These are phyloP conservation scores for Russula emetica DNA, from an alignment of 768 basidiomycete species.

Conservation along the genomic window DNA sequence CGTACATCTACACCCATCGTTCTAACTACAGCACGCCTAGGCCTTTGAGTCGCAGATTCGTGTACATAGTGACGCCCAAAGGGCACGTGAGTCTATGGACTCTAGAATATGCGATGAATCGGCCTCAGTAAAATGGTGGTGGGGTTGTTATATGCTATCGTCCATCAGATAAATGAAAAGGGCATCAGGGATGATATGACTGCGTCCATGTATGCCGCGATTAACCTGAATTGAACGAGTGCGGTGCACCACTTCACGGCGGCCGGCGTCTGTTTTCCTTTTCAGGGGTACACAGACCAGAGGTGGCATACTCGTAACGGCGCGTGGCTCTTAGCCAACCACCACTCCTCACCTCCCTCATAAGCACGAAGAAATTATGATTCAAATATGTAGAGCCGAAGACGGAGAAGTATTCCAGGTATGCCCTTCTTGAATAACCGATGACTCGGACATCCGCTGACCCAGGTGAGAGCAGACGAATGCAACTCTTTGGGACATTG, in stretches of 20 bases:
- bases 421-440: conserved; percentile 1
- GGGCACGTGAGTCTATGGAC: too few relatives aligned
- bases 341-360: conserved; percentile 1
- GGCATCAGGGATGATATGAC: too few relatives aligned
- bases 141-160: too few relatives aligned
- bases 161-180: too few relatives aligned
- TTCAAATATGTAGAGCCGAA: conserved; percentile 42
- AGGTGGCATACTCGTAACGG: background rate
- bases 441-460: conserved; percentile 6
- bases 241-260: too few relatives aligned
- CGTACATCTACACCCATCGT: too few relatives aligned
- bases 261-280: conserved; percentile 18
- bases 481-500: conserved; percentile 69
- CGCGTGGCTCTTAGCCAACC: conserved; percentile 1
- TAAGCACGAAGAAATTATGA: conserved; percentile 29
- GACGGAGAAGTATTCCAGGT: conserved; percentile 40
- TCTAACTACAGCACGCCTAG: too few relatives aligned
- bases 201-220: too few relatives aligned
- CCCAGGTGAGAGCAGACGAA: conserved; percentile 41
- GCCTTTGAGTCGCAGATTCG: too few relatives aligned
- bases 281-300: conserved; percentile 15
- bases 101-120: too few relatives aligned
- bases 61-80: too few relatives aligned
- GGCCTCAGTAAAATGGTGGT: too few relatives aligned
- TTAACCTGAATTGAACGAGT: background rate